A percentile compares a stretch with the other conserved stretches of the same genome.
phyloP scores from a whole-genome alignment of 768 basidiomycete species.

The Phylloporus rhodoxanthus region DNA sequence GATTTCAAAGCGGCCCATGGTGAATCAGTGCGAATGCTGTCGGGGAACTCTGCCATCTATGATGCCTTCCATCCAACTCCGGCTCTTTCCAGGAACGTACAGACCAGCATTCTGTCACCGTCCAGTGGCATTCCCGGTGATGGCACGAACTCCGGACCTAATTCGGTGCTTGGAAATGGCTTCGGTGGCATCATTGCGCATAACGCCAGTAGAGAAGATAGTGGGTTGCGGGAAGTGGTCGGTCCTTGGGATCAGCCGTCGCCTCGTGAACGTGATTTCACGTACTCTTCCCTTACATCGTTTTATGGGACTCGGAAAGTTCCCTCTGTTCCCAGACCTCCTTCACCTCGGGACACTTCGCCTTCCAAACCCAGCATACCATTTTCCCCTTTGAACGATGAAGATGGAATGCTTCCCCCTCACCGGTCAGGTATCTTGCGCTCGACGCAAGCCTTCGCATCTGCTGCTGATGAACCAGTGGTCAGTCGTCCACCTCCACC shows the following conservation, averaged over 20 bases:
- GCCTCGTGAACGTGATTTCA: constrained; percentile 27
- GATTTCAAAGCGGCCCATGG: constrained; percentile 39
- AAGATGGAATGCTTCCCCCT: constrained; percentile 31
- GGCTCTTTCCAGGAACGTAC: constrained; percentile 22
- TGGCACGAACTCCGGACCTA: constrained; percentile 9
- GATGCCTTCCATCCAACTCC: constrained; percentile 75
- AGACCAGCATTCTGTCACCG: constrained; percentile 20
- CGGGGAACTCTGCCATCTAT: constrained; percentile 47
- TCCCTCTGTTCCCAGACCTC: constrained; percentile 18
- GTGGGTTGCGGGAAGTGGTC: constrained; percentile 18
- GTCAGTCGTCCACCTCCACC: constrained; percentile 30
- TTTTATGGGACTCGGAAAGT: constrained; percentile 26
- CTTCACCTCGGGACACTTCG: constrained; percentile 25
- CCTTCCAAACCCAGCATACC: constrained; percentile 20
- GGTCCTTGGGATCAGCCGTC: constrained; percentile 32
- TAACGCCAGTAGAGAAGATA: constrained; percentile 22
- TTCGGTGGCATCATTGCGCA: constrained; percentile 26
- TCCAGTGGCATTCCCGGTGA: constrained; percentile 17
- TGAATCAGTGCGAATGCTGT: constrained; percentile 34
- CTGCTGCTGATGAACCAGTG: constrained; percentile 24
- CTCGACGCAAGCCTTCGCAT: constrained; percentile 19
- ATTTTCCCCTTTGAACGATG: constrained; percentile 24
- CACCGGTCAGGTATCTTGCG: constrained; percentile 28
- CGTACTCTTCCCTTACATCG: constrained; percentile 22
- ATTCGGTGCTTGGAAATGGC: constrained; percentile 19